A percentile compares a stretch with the other conserved stretches of the same genome.
Evolutionary conservation across 2,329 filamentous ascomycete genomes (phyloP).

Genomic region (Alternaria longipes): DNA sequence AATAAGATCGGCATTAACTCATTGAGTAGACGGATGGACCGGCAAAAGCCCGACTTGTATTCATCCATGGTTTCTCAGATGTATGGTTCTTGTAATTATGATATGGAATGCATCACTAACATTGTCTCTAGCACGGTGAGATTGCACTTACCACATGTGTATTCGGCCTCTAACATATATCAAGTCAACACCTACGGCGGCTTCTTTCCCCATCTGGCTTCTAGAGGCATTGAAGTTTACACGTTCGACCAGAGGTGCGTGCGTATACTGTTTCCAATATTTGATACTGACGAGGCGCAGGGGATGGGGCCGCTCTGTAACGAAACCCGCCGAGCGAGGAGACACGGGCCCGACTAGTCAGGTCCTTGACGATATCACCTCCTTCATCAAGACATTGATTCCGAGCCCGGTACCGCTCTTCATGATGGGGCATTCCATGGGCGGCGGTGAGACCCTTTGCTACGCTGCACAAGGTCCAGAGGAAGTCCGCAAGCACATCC

Average conservation of each 20-base stretch:
- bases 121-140: conserved; percentile 22
- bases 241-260: conserved; percentile 77
- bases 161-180: conserved; percentile 28
- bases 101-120: conserved; percentile 5
- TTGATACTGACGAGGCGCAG: conserved; percentile 41
- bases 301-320: conserved; percentile 83
- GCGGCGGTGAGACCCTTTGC: conserved; percentile 78
- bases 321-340: conserved; percentile 69
- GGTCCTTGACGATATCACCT: conserved; percentile 80
- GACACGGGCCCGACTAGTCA: conserved; percentile 75
- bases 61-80: conserved; percentile 88
- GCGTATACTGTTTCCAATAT: neutral
- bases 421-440: conserved; percentile 91
- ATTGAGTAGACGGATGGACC: conserved; percentile 62
- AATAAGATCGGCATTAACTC: conserved; percentile 18
- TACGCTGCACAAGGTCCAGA: conserved; percentile 59
- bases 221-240: conserved; percentile 76
- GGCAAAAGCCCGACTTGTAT: conserved; percentile 75
- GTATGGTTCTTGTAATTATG: conserved; percentile 40
- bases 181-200: conserved; percentile 75
- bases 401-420: conserved; percentile 71
- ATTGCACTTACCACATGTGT: neutral
- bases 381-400: conserved; percentile 72
- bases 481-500: conserved; percentile 67
- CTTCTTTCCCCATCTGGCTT: conserved; percentile 76